Base-by-base conservation (phyloP, 2,329 filamentous ascomycete genomes). In the Ophiocordyceps camponoti-leonardi region DNA sequence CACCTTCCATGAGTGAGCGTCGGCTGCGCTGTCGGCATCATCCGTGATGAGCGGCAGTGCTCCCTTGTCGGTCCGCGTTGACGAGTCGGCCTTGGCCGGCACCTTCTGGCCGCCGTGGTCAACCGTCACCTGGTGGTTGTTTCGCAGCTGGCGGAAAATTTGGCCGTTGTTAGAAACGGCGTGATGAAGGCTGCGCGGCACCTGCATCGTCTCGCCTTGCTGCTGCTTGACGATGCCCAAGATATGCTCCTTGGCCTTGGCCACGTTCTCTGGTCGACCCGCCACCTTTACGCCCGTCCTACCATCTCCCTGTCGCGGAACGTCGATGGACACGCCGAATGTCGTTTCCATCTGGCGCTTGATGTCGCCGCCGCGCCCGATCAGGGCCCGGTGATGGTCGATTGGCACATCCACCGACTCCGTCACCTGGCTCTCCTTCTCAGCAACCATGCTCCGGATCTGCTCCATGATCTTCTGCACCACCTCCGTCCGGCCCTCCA, bases 1-100 rank as follows among this genome's bases (percentile, higher is more conserved):
- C 13, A 92, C 67, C 52, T 84, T 83, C 86, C 88, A 98, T 2
- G 83, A 86, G 67, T 94, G 80, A 20, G 71, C 75, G 50, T 83
- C 79, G 7, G 76, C 69, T 20, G 72, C 63, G 13, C 73, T 66
- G 14, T 79, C 75, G 1, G 75, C 73, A 45, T 92, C 85, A 57
- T 96, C 92, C 1, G 88, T 96, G 63, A 96, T 96, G 53, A 98
- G 66, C n/a, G 92, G 92, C 47, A 94, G 73, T 37, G 77, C 65
- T 43, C 69, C 73, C 41, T 75, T 77, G 51, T 77, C 81, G 37
- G 70, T 68, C 20, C 76, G 72, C 10, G 67, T 61, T 49, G 68
- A 61, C 47, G 70, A 64, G 47, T 75, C 64, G 26, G 82, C 75
- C 65, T 81, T 87, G 37, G 79, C 61, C 6, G 92, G 92, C 4